Percentiles rank a stretch among this genome's conserved stretches.
Conservation (phyloP, 2,329 filamentous ascomycete species). For the Tolypocladium endophyticum region DNA sequence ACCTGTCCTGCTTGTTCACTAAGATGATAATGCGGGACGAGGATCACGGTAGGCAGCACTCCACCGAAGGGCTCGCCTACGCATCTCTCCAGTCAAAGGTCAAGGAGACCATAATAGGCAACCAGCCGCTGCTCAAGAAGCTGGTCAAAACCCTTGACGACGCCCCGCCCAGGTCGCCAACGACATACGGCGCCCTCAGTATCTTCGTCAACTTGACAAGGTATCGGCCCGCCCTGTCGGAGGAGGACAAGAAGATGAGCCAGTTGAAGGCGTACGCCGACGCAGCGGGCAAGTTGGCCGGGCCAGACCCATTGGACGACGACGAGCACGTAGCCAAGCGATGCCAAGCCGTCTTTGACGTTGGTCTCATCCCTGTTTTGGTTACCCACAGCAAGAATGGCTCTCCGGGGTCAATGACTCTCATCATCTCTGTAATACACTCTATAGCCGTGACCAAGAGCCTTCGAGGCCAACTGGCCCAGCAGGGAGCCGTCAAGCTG, state of each 20-base stretch:
- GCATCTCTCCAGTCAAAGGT: slow-evolving; percentile 76
- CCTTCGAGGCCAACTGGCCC: slow-evolving; percentile 69
- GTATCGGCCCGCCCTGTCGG: slow-evolving; percentile 67
- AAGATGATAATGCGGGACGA: slow-evolving; percentile 54
- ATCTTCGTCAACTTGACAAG: slow-evolving; percentile 77
- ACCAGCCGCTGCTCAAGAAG: slow-evolving; percentile 56
- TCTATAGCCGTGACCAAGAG: slow-evolving; percentile 65
- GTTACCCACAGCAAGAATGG: slow-evolving; percentile 65
- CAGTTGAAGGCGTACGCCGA: slow-evolving; percentile 94
- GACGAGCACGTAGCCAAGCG: slow-evolving; percentile 65
- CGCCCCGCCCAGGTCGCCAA: slow-evolving; percentile 52
- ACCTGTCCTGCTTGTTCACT: slow-evolving; percentile 53
- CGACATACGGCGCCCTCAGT: slow-evolving; percentile 77
- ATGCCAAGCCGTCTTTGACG: slow-evolving; percentile 69
- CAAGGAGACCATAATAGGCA: slow-evolving; percentile 68
- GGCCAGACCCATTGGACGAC: slow-evolving; percentile 59
- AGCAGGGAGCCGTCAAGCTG: slow-evolving; percentile 86
- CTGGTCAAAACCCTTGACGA: slow-evolving; percentile 54
- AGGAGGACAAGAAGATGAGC: slow-evolving; percentile 85
- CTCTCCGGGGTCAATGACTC: slow-evolving; percentile 57
- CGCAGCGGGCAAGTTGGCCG: slow-evolving; percentile 56
- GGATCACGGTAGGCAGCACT: slow-evolving; percentile 51
- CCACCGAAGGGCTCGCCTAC: slow-evolving; percentile 87
- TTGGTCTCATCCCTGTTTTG: slow-evolving; percentile 65
- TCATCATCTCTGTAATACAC: slow-evolving; percentile 68